These are phyloP conservation scores for Chrysoporthe deuterocubensis DNA, from an alignment of 2,329 filamentous ascomycete species.

Conservation along the genomic window DNA sequence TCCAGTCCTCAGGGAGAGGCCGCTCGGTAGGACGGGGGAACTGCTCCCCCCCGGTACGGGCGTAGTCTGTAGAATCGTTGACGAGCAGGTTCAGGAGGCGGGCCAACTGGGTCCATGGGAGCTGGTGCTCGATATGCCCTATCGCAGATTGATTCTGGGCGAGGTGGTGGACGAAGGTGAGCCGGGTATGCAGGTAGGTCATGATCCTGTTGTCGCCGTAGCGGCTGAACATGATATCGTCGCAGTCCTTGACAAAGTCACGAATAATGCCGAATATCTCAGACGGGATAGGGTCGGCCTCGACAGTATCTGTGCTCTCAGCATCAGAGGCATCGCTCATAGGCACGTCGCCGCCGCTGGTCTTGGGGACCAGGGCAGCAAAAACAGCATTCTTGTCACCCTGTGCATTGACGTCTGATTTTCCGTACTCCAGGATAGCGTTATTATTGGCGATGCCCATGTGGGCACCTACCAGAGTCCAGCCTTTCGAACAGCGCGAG, in stretches of 20 bases:
- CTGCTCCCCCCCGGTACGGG: conserved; percentile 43
- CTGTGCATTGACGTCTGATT: conserved; percentile 22
- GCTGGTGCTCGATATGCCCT: conserved; percentile 44
- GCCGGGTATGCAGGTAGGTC: conserved; percentile 64
- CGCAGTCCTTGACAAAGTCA: conserved; percentile 48
- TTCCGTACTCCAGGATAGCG: conserved; percentile 58
- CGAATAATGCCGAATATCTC: conserved; percentile 43
- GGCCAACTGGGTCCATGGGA: conserved; percentile 45
- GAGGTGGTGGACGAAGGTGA: conserved; percentile 61
- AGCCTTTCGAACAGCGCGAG: conserved; percentile 50
- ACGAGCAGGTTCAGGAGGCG: conserved; percentile 44
- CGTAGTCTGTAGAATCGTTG: conserved; percentile 33
- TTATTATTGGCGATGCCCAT: conserved; percentile 63
- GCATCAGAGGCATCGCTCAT: conserved; percentile 11
- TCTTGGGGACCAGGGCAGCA: conserved; percentile 38
- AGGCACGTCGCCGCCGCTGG: background rate
- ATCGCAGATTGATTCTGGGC: conserved; percentile 47
- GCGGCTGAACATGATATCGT: conserved; percentile 53
- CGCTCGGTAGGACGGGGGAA: conserved; percentile 55
- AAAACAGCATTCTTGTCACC: conserved; percentile 46
- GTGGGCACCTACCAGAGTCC: conserved; percentile 59
- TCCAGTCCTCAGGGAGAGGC: conserved; percentile 72
- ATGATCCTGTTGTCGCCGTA: conserved; percentile 62
- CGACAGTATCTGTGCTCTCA: background rate
- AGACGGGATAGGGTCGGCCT: conserved; percentile 17